Conservation (phyloP, 2,329 filamentous ascomycete species). For the Alternaria postmessia region DNA sequence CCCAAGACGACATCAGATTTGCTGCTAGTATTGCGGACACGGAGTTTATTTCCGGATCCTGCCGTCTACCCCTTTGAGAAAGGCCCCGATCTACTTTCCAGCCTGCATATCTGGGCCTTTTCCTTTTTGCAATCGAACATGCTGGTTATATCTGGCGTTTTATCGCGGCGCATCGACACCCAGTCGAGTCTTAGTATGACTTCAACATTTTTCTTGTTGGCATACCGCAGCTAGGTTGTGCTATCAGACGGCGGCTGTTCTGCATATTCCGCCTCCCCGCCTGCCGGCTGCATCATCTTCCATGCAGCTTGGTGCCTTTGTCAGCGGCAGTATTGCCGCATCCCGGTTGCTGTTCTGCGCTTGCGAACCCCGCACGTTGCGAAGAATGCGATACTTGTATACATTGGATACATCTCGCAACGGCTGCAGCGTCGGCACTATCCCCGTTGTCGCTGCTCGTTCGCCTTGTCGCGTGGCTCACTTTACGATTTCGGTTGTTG, state of each 20-base stretch:
- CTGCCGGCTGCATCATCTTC: conserved; percentile 10
- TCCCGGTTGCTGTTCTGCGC: conserved; percentile 7
- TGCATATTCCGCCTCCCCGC: conserved; percentile 16
- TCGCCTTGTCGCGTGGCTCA: background rate
- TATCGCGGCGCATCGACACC: conserved; percentile 14
- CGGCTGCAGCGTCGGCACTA: background rate
- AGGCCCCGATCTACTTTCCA: conserved; percentile 8
- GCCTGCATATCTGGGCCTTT: conserved; percentile 6
- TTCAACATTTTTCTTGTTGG: conserved; percentile 4
- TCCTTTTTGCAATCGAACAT: conserved; percentile 7
- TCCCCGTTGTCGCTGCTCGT: background rate
- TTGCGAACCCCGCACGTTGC: conserved; percentile 14
- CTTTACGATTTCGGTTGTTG: background rate
- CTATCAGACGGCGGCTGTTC: conserved; percentile 6
- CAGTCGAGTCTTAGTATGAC: conserved; percentile 9
- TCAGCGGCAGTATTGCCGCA: conserved; percentile 6
- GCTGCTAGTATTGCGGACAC: background rate
- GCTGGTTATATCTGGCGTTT: conserved; percentile 12
- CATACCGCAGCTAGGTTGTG: conserved; percentile 5
- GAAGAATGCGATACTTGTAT: conserved; percentile 9
- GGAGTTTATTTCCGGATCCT: conserved; percentile 11
- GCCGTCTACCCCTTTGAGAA: conserved; percentile 2
- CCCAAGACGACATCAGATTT: background rate
- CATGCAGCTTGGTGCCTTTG: background rate
- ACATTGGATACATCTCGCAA: background rate